These are phyloP conservation scores for Phtheirospermum japonicum DNA, from an alignment of 257 asterid genomes.

Conservation along the genomic window DNA sequence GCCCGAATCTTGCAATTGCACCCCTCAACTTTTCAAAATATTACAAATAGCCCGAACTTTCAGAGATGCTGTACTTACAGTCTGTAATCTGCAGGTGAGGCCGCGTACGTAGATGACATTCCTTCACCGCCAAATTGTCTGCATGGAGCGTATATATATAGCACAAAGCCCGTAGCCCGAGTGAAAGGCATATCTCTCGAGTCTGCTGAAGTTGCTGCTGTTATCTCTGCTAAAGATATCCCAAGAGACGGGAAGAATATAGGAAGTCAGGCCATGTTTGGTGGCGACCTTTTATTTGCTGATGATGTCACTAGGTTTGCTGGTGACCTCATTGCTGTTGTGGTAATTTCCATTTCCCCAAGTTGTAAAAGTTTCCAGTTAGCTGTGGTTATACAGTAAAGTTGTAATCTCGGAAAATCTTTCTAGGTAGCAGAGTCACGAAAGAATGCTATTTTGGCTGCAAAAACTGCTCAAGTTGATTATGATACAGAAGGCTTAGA, in stretches of 20 bases:
- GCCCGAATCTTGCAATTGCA: too few relatives aligned
- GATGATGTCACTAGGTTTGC: slow-evolving; percentile 51
- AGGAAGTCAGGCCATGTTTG: slow-evolving; percentile 40
- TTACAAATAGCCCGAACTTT: too few relatives aligned
- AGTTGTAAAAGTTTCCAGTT: neutral
- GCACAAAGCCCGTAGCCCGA: slow-evolving; percentile 58
- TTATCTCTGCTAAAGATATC: slow-evolving; percentile 58
- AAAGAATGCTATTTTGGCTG: slow-evolving; percentile 53
- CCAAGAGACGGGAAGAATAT: slow-evolving; percentile 58
- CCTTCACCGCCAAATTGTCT: slow-evolving; percentile 68
- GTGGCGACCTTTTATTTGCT: slow-evolving; percentile 55
- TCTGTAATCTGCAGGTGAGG: slow-evolving; percentile 58
- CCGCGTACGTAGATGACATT: slow-evolving; percentile 70
- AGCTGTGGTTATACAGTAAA: neutral
- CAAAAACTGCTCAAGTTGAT: slow-evolving; percentile 44
- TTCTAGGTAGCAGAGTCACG: slow-evolving; percentile 58
- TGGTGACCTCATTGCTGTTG: slow-evolving; percentile 63
- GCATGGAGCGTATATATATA: slow-evolving; percentile 60
- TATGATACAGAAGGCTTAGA: slow-evolving; percentile 50
- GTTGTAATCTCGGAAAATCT: slow-evolving; percentile 6
- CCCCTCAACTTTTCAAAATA: too few relatives aligned
- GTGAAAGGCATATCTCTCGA: slow-evolving; percentile 43
- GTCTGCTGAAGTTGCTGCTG: slow-evolving; percentile 35
- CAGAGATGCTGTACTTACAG: too few relatives aligned
- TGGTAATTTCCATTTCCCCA: slow-evolving; percentile 38